phyloP scores from a whole-genome alignment of 2,329 filamentous ascomycete genomes.

The Fusarium sp. region DNA sequence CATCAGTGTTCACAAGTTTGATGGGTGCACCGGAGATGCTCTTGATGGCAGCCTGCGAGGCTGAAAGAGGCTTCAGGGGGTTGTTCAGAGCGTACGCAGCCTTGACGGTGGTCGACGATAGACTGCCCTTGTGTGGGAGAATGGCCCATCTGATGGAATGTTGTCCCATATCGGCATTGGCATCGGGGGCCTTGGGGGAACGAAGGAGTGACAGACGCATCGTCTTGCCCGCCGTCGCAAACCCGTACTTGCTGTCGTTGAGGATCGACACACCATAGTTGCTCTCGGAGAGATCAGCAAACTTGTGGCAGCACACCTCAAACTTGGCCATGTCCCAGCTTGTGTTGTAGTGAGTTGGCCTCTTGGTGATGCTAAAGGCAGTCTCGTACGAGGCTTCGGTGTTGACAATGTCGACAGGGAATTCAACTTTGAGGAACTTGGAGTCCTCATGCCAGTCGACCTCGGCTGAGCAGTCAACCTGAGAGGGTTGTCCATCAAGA shows the following conservation, averaged over 20 bases:
- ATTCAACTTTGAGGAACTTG: constrained; percentile 99
- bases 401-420: constrained; percentile 91
- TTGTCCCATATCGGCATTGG: constrained; percentile 91
- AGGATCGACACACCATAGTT: constrained; percentile 92
- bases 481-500: constrained; percentile 68
- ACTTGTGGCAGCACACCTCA: constrained; percentile 96
- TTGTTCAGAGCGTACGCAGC: constrained; percentile 93
- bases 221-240: constrained; percentile 86
- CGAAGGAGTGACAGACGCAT: constrained; percentile 92
- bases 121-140: constrained; percentile 80
- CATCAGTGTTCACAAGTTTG: constrained; percentile 70
- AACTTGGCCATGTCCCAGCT: constrained; percentile 98
- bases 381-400: constrained; percentile 96
- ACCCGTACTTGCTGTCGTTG: constrained; percentile 97
- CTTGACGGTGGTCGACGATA: constrained; percentile 80
- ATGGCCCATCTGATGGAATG: constrained; percentile 93
- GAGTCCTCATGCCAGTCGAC: constrained; percentile 98
- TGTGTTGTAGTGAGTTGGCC: constrained; percentile 98
- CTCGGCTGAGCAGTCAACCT: constrained; percentile 83
- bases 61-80: constrained; percentile 65
- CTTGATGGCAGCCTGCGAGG: constrained; percentile 44
- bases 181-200: constrained; percentile 92
- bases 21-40: constrained; percentile 62
- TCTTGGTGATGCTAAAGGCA: constrained; percentile 87
- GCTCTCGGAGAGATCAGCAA: constrained; percentile 88